Evolutionary conservation across 148 eudicot genomes (phyloP), one percentile per base, ranked within the genome.

Genomic region (Gaultheria prostrata): DNA sequence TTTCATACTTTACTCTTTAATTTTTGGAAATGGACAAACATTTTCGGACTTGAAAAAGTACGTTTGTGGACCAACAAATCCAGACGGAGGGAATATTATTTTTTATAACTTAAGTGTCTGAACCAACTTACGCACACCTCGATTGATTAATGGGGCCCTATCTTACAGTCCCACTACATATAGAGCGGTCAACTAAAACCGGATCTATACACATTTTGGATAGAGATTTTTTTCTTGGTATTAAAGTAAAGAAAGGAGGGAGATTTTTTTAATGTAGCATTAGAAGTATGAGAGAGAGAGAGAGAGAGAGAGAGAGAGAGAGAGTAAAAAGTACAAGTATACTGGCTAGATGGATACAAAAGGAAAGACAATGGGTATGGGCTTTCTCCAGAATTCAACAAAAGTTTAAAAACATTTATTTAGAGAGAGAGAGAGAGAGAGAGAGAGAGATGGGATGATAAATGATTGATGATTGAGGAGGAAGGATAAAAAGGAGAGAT

Each of bases 371-470:
- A 70, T 21, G 80, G 82, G 79, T 21, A 57, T 84, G 84, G 84
- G 82, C 83, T 84, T 75, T 84, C 86, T 46, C 80, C 82, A 81
- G 46, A 79, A 82, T 85, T 86, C 79, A 84, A 86, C 85, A 80
- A 83, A 80, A 71, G 54, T 81, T 51, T 73, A 56, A 49, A 73
- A 26, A 49, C 18, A 74, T 69, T 61, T 26, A 56, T 76, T 45
- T 13, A 53, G 80, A 79, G 77, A 49, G 77, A 80, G 87, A 69
- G 76, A 28, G 77, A 83, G 82, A 69, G 49, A 32, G 28, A 21
- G 77, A 69, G 77, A 69, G 30, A 26, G 73, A 39, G 51, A 26
- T 50, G 24, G 20, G 46, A n/a, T 54, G 20, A 59, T 59, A 8
- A 59, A 63, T 63, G 69, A 10, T 61, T 67, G 72, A 28, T 28